A percentile compares a stretch with the other conserved stretches of the same genome.
These are phyloP conservation scores for Trametes maxima DNA, from an alignment of 768 basidiomycete genomes.

Conservation along the genomic window DNA sequence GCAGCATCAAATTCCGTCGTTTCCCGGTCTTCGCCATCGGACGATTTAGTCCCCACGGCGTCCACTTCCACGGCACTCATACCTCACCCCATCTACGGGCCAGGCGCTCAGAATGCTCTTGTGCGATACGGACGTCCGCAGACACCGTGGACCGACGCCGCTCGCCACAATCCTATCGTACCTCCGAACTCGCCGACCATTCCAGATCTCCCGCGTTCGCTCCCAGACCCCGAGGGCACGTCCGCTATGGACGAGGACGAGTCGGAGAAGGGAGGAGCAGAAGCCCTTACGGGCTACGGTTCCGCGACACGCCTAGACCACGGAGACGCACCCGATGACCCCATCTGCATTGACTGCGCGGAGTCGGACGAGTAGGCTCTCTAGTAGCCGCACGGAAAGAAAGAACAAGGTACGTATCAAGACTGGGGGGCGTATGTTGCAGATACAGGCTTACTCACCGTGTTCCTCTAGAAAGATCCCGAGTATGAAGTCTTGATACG, in stretches of 20 bases:
- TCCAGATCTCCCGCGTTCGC: not conserved
- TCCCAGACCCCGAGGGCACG: too few species aligned
- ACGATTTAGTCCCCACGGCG: not conserved
- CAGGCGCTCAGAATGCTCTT: not conserved
- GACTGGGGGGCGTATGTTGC: not conserved
- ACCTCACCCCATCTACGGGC: not conserved
- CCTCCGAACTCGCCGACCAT: not conserved
- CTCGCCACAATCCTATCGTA: not conserved
- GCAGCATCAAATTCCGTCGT: not conserved
- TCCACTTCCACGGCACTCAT: not conserved
- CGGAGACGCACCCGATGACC: not conserved
- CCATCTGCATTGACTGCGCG: too few species aligned
- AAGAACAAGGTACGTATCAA: not conserved
- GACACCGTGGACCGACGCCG: not conserved
- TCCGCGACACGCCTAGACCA: not conserved
- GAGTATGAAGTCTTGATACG: not conserved
- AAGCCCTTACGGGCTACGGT: not conserved
- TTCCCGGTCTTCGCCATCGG: not conserved
- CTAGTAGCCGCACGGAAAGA: not conserved
- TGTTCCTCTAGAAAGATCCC: not conserved
- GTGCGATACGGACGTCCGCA: not conserved
- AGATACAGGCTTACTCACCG: not conserved
- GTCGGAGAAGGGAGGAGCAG: too few species aligned
- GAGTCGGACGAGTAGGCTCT: not conserved
- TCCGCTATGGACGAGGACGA: too few species aligned